Percentiles rank a stretch among this genome's conserved stretches.
These are phyloP conservation scores for Colletotrichum gigasporum DNA, from an alignment of 2,329 filamentous ascomycete genomes.

Conservation along the genomic window DNA sequence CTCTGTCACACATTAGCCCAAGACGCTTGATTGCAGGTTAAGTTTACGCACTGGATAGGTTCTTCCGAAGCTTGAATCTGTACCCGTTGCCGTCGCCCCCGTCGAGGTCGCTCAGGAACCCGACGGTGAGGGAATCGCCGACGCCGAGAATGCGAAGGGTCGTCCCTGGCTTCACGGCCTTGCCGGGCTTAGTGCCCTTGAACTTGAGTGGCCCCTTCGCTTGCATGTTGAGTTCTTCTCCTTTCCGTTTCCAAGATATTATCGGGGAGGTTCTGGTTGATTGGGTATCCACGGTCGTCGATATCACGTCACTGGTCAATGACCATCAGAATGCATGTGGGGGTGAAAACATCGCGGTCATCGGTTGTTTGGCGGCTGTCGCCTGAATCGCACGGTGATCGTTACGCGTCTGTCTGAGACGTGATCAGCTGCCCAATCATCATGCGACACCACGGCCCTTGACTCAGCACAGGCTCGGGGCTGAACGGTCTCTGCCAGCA, in stretches of 20 bases:
- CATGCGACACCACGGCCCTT: too few species aligned
- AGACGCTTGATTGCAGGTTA: too few species aligned
- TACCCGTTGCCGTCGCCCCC: conserved; percentile 48
- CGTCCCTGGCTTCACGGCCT: conserved; percentile 36
- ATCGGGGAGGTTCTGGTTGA: too few species aligned
- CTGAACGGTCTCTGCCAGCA: too few species aligned
- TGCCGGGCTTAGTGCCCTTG: conserved; percentile 4
- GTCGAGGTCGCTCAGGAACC: conserved; percentile 32
- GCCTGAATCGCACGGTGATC: not conserved
- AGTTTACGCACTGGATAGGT: conserved; percentile 41
- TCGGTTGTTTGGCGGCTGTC: not conserved
- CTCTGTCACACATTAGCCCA: not conserved
- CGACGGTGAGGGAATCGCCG: conserved; percentile 49
- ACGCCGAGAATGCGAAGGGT: conserved; percentile 47
- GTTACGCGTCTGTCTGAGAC: conserved; percentile 11
- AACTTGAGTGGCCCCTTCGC: not conserved
- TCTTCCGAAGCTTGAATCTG: conserved; percentile 39
- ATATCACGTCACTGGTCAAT: too few species aligned
- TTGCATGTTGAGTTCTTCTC: not conserved
- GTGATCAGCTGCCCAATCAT: too few species aligned
- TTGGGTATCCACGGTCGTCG: too few species aligned
- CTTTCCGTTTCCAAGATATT: not conserved
- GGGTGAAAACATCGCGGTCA: too few species aligned
- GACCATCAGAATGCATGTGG: too few species aligned
- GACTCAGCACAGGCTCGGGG: too few species aligned